phyloP scores from a whole-genome alignment of 192 early-diverging fungal genomes.

The Mortierella claussenii region DNA sequence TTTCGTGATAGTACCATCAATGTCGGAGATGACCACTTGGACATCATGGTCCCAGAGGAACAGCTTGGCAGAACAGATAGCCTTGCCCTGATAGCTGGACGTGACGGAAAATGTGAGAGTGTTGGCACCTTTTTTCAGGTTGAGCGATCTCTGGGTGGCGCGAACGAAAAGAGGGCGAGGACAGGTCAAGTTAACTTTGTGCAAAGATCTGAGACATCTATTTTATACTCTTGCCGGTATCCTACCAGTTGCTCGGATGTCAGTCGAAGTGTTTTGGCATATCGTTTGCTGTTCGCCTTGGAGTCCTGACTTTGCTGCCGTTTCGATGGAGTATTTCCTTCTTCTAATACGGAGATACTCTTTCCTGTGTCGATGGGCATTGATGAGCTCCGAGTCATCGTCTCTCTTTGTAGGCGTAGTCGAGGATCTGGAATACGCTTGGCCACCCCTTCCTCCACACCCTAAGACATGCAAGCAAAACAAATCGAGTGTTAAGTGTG shows the following conservation, averaged over 20 bases:
- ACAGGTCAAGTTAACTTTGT: background rate
- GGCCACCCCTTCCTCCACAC: too few species aligned
- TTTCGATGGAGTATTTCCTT: background rate
- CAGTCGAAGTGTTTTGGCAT: constrained; percentile 89
- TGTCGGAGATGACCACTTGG: constrained; percentile 94
- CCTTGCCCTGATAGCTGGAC: constrained; percentile 77
- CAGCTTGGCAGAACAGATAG: constrained; percentile 83
- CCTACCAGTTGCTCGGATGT: constrained; percentile 87
- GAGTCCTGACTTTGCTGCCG: background rate
- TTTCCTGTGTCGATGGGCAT: constrained; percentile 6
- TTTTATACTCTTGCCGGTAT: background rate
- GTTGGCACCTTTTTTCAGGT: constrained; percentile 87
- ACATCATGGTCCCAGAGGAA: constrained; percentile 86
- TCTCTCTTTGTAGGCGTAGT: background rate
- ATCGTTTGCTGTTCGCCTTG: constrained; percentile 58
- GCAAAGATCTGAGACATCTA: too few species aligned
- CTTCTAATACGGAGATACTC: background rate
- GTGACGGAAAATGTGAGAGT: constrained; percentile 87
- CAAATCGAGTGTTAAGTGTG: too few species aligned
- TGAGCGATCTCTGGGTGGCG: constrained; percentile 64
- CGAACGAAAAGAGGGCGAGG: background rate
- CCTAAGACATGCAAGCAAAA: too few species aligned
- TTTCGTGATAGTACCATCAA: constrained; percentile 99
- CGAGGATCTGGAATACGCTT: too few species aligned
- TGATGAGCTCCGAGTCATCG: constrained; percentile 11